Evolutionary conservation across 148 eudicot species (phyloP), one percentile per base, ranked within the genome.

Genomic region (Rhododendron vialii): DNA sequence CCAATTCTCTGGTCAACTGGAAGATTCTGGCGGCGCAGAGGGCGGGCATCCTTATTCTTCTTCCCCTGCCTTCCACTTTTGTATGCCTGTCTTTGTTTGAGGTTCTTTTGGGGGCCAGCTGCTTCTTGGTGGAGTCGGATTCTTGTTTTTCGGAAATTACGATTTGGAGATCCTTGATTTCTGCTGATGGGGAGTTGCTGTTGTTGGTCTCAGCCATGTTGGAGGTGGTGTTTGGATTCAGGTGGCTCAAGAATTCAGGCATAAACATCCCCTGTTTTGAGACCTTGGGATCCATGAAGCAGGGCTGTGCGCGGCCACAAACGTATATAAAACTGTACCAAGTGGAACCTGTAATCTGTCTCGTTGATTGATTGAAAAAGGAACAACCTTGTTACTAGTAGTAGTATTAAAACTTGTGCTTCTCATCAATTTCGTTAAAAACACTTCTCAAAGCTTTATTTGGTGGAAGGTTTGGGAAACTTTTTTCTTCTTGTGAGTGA

Each of bases 1-100:
- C 94, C 78, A 92, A 84, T 90, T 94, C 97, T 81, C 96, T 76
- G n/a, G 96, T 94, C 79, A 94, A 77, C 78, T 94, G 96, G 36
- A 94, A 94, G 36, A 94, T 93, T 82, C 96, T 91, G 2, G 96
- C 96, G 12, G 96, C 96, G 65, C 96, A 94, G 5, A 94, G 89
- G 24, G 96, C 95, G 0, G 96, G 96, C 96, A 94, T 94, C 89
- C 96, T 82, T 43, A 94, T 93, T 79, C 96, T 92, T 26, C 96
- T 87, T 5, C 96, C 96, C 35, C 96, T 86, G 24, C 96, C 96
- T 88, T 94, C 96, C 3, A 94, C 96, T 80, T 94, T 94, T 1
- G 92, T 93, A 86, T 94, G 96, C 14, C 96, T 88, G 82, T 94
- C 96, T 86, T 94, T 94, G 90, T 89, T 94, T 45, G 96, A 91